Evolutionary conservation across 139 green algal species (phyloP).

Genomic region (Micromonas commoda): DNA sequence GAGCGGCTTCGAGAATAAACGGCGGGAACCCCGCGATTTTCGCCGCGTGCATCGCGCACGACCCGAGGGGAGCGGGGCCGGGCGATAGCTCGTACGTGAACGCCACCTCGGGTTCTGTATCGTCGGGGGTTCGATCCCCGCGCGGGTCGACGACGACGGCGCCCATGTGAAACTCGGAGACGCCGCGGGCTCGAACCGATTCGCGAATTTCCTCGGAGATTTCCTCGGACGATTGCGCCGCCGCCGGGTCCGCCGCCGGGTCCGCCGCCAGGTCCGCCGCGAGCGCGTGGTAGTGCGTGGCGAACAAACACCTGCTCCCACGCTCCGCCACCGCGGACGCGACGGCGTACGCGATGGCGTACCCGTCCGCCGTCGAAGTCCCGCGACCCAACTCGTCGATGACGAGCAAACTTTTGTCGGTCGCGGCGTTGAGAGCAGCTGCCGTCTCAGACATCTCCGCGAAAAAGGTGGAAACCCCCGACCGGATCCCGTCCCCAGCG

Average conservation of each 20-base stretch:
- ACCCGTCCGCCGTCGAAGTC: constrained; percentile 91
- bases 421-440: constrained; percentile 58
- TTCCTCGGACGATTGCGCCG: constrained; percentile 45
- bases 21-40: constrained; percentile 82
- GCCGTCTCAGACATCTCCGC: constrained; percentile 93
- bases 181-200: background rate
- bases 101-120: background rate
- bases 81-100: constrained; percentile 13
- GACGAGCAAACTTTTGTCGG: constrained; percentile 64
- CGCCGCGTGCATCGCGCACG: constrained; percentile 69
- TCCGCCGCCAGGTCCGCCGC: constrained; percentile 45
- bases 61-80: background rate
- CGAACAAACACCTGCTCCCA: constrained; percentile 70
- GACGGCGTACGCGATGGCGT: constrained; percentile 94
- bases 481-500: constrained; percentile 82
- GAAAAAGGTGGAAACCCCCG: constrained; percentile 87
- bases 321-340: constrained; percentile 63
- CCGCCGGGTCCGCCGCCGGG: constrained; percentile 49
- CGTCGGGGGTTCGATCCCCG: background rate
- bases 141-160: background rate
- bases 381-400: constrained; percentile 93
- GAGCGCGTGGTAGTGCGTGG: constrained; percentile 97
- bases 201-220: background rate
- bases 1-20: too few species aligned
- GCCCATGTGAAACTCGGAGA: background rate